phyloP scores from a whole-genome alignment of 441 rosid species.

The Populus hybrid region DNA sequence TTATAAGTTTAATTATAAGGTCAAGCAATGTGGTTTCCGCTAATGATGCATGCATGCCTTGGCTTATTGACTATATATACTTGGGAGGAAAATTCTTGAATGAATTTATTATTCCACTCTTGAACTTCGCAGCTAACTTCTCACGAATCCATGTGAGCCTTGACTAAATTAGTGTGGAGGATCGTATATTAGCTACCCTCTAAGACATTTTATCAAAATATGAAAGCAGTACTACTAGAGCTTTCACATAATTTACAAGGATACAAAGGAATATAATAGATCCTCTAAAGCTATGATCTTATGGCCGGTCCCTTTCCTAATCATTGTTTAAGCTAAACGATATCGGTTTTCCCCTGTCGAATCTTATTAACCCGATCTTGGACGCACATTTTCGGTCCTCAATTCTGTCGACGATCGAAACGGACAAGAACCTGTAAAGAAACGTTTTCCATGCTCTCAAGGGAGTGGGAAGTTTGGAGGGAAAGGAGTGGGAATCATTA shows the following conservation, averaged over 20 bases:
- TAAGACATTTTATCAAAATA: too few relatives aligned
- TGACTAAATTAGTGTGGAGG: conserved; percentile 14
- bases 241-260: neutral
- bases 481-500: too few relatives aligned
- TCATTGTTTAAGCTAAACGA: neutral
- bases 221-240: too few relatives aligned
- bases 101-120: conserved; percentile 18
- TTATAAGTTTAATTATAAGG: neutral
- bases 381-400: too few relatives aligned
- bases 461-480: too few relatives aligned
- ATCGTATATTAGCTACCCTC: neutral
- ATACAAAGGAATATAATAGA: neutral
- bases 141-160: conserved; percentile 50
- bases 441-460: too few relatives aligned
- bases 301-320: neutral
- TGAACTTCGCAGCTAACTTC: conserved; percentile 15
- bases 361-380: too few relatives aligned
- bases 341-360: neutral
- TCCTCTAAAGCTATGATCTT: neutral
- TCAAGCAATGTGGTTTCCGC: conserved; percentile 17
- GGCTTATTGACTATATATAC: neutral
- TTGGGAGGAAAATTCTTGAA: neutral
- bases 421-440: too few relatives aligned
- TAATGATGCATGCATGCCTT: conserved; percentile 19
- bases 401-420: too few relatives aligned